phyloP scores from a whole-genome alignment of 805 yeast genomes.

The Wilhelminamyces savonicus region DNA sequence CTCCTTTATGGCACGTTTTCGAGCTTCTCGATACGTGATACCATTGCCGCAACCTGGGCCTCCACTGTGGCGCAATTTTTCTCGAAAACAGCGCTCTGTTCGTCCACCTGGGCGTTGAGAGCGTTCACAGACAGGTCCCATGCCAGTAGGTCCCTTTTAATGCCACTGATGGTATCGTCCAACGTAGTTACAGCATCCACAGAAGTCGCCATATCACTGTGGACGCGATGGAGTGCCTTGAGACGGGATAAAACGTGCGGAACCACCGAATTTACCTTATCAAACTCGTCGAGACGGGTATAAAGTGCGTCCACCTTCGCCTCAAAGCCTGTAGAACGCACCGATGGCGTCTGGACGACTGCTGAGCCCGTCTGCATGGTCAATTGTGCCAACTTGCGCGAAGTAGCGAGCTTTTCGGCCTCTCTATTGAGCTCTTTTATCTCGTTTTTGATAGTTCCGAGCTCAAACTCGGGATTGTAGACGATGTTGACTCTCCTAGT shows the following conservation, averaged over 20 bases:
- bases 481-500: constrained; percentile 27
- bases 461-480: constrained; percentile 27
- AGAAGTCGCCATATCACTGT: constrained; percentile 23
- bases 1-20: no score
- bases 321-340: constrained; percentile 9
- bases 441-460: constrained; percentile 17
- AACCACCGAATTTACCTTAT: constrained; percentile 11
- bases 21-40: no score
- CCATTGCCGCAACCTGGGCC: no score
- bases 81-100: constrained; percentile 15
- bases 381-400: no score
- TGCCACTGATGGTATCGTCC: constrained; percentile 18
- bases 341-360: background rate
- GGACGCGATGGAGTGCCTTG: constrained; percentile 25
- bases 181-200: constrained; percentile 17
- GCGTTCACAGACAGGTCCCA: constrained; percentile 24
- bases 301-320: constrained; percentile 20
- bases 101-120: constrained; percentile 18
- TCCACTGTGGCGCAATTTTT: no score
- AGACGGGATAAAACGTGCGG: constrained; percentile 24
- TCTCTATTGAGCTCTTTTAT: constrained; percentile 18
- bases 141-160: constrained; percentile 18
- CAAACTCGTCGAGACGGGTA: constrained; percentile 19
- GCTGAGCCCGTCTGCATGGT: background rate
- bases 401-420: constrained; percentile 17